phyloP scores from a whole-genome alignment of 768 basidiomycete genomes.

The Pleurotus sapidus region DNA sequence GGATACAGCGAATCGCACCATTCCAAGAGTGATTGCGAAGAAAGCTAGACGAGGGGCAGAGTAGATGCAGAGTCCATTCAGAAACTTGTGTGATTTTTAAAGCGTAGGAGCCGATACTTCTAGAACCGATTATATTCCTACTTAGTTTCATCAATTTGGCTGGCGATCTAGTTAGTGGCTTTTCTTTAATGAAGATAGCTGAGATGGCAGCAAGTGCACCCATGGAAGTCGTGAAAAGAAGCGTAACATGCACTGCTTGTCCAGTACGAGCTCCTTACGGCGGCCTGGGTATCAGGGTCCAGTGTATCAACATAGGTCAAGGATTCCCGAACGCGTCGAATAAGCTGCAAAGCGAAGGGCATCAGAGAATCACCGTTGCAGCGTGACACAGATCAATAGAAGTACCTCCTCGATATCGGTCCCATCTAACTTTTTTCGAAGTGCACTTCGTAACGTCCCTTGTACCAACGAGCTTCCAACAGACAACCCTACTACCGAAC shows the following conservation, averaged over 20 bases:
- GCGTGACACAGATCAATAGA: neutral
- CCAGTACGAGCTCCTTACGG: constrained; percentile 41
- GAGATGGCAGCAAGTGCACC: constrained; percentile 38
- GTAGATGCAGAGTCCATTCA: too few species aligned
- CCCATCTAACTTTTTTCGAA: constrained; percentile 39
- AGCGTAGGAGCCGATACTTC: too few species aligned
- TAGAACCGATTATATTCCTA: neutral
- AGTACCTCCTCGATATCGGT: constrained; percentile 51
- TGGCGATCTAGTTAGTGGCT: constrained; percentile 20
- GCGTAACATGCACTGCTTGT: constrained; percentile 42
- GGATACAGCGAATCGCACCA: too few species aligned
- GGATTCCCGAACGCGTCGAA: constrained; percentile 47
- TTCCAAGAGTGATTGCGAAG: too few species aligned
- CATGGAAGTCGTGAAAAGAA: constrained; percentile 45
- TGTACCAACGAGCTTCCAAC: constrained; percentile 58
- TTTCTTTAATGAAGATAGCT: constrained; percentile 53
- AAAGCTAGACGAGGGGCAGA: too few species aligned
- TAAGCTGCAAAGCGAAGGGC: constrained; percentile 29
- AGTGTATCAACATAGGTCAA: constrained; percentile 37
- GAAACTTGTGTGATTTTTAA: too few species aligned
- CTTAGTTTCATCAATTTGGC: neutral
- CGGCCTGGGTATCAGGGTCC: neutral
- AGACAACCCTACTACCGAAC: constrained; percentile 55
- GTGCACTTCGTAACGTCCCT: constrained; percentile 39
- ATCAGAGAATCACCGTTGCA: too few species aligned